Percentiles rank a stretch among this genome's conserved stretches.
Evolutionary conservation across 2,329 filamentous ascomycete genomes (phyloP).

Genomic region (Pseudogymnoascus sp.): DNA sequence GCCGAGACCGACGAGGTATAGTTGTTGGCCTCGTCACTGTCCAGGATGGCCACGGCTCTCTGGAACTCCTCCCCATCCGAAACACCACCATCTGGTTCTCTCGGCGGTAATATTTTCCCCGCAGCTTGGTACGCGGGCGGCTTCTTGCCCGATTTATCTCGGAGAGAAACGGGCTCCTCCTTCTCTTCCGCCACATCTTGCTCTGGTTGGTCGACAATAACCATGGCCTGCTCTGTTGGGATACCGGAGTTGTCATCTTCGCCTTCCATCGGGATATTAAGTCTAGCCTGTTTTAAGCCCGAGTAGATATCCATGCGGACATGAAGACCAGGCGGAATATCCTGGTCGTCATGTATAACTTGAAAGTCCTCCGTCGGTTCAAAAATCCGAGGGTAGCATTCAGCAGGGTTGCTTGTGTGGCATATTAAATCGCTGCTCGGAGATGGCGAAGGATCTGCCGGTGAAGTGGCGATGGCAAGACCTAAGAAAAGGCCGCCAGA

Average conservation of each 20-base stretch:
- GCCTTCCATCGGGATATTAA: constrained; percentile 46
- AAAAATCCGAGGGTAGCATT: constrained; percentile 61
- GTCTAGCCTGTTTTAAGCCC: constrained; percentile 57
- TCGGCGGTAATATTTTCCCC: constrained; percentile 50
- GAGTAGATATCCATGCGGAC: constrained; percentile 58
- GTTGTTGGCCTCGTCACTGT: constrained; percentile 31
- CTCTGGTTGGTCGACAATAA: constrained; percentile 44
- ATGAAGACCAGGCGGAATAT: constrained; percentile 58
- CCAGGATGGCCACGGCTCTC: constrained; percentile 43
- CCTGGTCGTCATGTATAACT: constrained; percentile 54
- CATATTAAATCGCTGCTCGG: constrained; percentile 54
- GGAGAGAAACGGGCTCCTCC: constrained; percentile 18
- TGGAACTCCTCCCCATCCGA: constrained; percentile 40
- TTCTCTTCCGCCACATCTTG: constrained; percentile 22
- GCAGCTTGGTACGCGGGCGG: constrained; percentile 50
- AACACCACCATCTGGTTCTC: constrained; percentile 27
- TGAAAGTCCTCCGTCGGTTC: constrained; percentile 59
- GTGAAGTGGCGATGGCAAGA: constrained; percentile 12
- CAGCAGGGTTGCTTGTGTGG: constrained; percentile 49
- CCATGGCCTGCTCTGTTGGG: constrained; percentile 44
- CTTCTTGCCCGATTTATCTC: constrained; percentile 38
- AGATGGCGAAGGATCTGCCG: constrained; percentile 16
- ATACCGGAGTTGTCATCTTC: constrained; percentile 44
- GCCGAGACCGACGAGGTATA: constrained; percentile 17
- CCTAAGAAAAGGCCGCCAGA: neutral